Evolutionary conservation across 1,284 basidiomycete species (phyloP).

Genomic region (Rhodotorula glutinis): DNA sequence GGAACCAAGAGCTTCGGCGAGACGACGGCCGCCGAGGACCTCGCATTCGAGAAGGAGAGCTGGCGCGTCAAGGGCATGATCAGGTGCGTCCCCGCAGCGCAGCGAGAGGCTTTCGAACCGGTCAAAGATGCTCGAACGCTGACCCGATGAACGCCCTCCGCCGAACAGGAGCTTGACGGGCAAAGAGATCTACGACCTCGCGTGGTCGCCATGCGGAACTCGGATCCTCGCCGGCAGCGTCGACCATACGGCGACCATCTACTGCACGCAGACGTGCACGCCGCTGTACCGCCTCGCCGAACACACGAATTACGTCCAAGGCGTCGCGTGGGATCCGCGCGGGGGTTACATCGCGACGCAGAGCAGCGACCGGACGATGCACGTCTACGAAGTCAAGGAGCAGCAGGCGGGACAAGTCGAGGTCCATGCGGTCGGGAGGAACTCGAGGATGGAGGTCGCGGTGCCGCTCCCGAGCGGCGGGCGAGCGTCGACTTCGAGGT

Average conservation of each 20-base stretch:
- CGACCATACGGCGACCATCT: conserved; percentile 88
- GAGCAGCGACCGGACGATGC: conserved; percentile 70
- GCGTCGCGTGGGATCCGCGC: conserved; percentile 92
- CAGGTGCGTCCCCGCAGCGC: conserved; percentile 54
- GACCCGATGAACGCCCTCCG: background rate
- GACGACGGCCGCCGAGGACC: conserved; percentile 60
- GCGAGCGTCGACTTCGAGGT: conserved; percentile 53
- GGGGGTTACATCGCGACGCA: conserved; percentile 94
- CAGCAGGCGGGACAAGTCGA: conserved; percentile 57
- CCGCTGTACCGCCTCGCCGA: conserved; percentile 80
- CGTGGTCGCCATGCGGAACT: conserved; percentile 94
- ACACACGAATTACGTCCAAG: conserved; percentile 91
- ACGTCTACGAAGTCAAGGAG: conserved; percentile 37
- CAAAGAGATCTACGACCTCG: conserved; percentile 89
- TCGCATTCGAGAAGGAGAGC: conserved; percentile 85
- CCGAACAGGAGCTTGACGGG: conserved; percentile 46
- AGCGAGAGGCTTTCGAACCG: too few species aligned
- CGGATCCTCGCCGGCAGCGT: conserved; percentile 92
- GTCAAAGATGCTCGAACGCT: background rate
- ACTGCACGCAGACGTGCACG: conserved; percentile 51
- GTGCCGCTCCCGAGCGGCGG: conserved; percentile 41
- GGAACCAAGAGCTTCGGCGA: conserved; percentile 70
- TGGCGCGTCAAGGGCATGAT: conserved; percentile 91
- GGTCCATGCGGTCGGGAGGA: conserved; percentile 78
- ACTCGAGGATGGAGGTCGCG: conserved; percentile 64